Evolutionary conservation across 2,329 filamentous ascomycete species (phyloP).

Genomic region (Fusarium chuoi): DNA sequence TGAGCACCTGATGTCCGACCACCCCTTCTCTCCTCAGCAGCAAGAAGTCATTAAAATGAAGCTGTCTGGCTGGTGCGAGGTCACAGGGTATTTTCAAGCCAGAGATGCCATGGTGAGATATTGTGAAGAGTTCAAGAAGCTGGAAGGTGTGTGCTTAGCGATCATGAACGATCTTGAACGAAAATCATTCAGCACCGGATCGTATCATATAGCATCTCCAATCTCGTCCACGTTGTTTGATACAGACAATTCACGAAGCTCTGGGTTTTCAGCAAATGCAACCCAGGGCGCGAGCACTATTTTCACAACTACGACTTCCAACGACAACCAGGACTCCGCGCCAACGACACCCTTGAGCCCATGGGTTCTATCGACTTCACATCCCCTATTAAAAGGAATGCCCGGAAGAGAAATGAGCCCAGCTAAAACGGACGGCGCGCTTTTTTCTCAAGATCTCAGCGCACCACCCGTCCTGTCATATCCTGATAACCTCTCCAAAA

Average conservation of each 20-base stretch:
- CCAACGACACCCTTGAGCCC: neutral
- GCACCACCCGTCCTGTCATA: constrained; percentile 48
- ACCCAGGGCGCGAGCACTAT: constrained; percentile 7
- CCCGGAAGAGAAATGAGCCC: constrained; percentile 53
- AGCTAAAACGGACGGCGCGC: constrained; percentile 51
- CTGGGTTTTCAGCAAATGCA: neutral
- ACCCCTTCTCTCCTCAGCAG: constrained; percentile 31
- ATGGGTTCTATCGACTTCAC: constrained; percentile 26
- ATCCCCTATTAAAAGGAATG: constrained; percentile 58
- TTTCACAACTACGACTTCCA: constrained; percentile 12
- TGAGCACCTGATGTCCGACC: constrained; percentile 47
- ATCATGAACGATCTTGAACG: constrained; percentile 37
- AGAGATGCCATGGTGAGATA: constrained; percentile 47
- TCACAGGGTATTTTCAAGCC: constrained; percentile 45
- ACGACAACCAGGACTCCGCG: neutral
- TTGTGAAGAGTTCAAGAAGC: constrained; percentile 48
- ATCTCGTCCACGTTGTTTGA: constrained; percentile 19
- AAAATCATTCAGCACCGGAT: neutral
- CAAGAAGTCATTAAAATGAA: constrained; percentile 45
- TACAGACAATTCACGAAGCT: constrained; percentile 17
- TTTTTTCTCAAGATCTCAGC: constrained; percentile 47
- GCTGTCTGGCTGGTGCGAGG: constrained; percentile 48
- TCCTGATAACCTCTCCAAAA: constrained; percentile 49
- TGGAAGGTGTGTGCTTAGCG: constrained; percentile 46
- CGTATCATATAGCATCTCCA: neutral